Evolutionary conservation across 352 stramenopile genomes (phyloP).

Genomic region (Globisporangium spinosum): DNA sequence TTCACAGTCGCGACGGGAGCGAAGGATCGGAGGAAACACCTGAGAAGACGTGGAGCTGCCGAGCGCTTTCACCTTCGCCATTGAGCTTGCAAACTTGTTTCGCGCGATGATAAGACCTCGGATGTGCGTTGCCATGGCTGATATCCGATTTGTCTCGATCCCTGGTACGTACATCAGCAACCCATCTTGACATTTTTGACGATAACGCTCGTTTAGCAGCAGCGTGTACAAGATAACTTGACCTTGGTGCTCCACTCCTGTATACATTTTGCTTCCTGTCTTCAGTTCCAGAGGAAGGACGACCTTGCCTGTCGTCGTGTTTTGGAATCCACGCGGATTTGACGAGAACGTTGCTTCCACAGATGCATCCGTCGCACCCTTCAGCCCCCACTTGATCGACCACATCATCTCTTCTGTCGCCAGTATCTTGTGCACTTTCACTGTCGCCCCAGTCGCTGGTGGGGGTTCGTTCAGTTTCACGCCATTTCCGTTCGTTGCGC

Average conservation of each 20-base stretch:
- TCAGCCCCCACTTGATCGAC: slow-evolving; percentile 82
- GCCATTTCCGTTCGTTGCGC: neutral
- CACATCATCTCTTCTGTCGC: slow-evolving; percentile 85
- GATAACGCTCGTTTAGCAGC: slow-evolving; percentile 77
- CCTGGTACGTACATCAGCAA: slow-evolving; percentile 70
- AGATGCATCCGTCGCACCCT: slow-evolving; percentile 73
- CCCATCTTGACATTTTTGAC: slow-evolving; percentile 47
- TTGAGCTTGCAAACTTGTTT: slow-evolving; percentile 66
- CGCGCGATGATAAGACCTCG: slow-evolving; percentile 62
- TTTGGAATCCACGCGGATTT: neutral
- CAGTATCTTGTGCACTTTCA: slow-evolving; percentile 45
- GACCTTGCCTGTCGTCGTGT: slow-evolving; percentile 10
- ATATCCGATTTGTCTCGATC: slow-evolving; percentile 67
- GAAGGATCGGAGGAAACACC: slow-evolving; percentile 73
- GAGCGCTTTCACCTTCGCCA: slow-evolving; percentile 55
- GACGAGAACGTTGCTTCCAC: slow-evolving; percentile 42
- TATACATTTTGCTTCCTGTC: slow-evolving; percentile 74
- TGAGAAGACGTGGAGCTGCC: slow-evolving; percentile 41
- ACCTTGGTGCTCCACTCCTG: slow-evolving; percentile 54
- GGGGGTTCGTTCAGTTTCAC: slow-evolving; percentile 38
- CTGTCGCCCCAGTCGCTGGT: slow-evolving; percentile 20
- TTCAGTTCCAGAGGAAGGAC: slow-evolving; percentile 86
- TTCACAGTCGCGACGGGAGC: slow-evolving; percentile 56
- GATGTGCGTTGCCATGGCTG: slow-evolving; percentile 50
- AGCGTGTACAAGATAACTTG: slow-evolving; percentile 90